Conservation (phyloP, 495 filamentous ascomycete genomes). For the Trichocladium antarcticum region DNA sequence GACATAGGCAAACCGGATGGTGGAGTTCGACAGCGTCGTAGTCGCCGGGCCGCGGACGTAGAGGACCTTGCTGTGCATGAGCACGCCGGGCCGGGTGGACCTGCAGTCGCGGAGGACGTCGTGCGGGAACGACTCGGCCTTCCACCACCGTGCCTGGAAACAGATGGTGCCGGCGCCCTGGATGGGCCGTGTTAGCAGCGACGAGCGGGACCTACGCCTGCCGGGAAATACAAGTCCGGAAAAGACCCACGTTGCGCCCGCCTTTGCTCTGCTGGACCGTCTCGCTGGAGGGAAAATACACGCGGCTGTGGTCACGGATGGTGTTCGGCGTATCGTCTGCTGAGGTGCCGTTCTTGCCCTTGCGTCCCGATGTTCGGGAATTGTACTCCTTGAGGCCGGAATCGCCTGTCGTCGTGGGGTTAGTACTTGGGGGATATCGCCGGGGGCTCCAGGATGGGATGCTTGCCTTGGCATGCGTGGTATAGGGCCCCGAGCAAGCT, state of each 20-base stretch:
- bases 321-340: conserved; percentile 29
- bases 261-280: conserved; percentile 57
- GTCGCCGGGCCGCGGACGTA: conserved; percentile 43
- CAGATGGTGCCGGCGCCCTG: conserved; percentile 70
- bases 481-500: conserved; percentile 63
- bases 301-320: conserved; percentile 42
- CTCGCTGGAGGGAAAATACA: conserved; percentile 73
- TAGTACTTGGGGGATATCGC: too few species aligned
- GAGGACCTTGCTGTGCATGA: conserved; percentile 87
- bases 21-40: background rate
- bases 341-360: conserved; percentile 24
- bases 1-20: conserved; percentile 60
- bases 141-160: conserved; percentile 58
- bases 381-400: conserved; percentile 47
- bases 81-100: conserved; percentile 51
- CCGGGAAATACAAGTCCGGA: too few species aligned
- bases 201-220: too few species aligned
- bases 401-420: conserved; percentile 51
- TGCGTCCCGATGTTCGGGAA: conserved; percentile 29
- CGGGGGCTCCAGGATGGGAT: background rate
- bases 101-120: conserved; percentile 61
- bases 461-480: conserved; percentile 58
- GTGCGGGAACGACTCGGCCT: conserved; percentile 53
- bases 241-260: conserved; percentile 35
- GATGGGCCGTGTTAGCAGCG: background rate